Base-by-base conservation (phyloP, 306 rosid genomes). In the Gastrolobium bilobum region DNA sequence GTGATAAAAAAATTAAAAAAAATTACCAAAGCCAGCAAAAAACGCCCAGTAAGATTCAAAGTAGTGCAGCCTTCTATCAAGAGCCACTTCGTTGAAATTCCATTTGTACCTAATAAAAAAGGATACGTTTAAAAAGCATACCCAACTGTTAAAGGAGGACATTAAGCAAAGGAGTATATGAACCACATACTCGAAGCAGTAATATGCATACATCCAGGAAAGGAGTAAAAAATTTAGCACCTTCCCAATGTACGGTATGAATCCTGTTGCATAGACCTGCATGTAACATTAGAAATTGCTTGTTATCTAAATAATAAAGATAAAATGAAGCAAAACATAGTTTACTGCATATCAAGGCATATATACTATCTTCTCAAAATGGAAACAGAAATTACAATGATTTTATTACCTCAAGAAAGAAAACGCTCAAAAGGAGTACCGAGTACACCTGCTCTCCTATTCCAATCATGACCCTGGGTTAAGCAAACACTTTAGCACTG, bases 121-220 rank as follows among this genome's bases (percentile, higher is more conserved):
- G 10, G 33, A 61, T 4, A 71, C 14, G 39, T 77, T 48, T 65
- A 76, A 68, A 82, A 58, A 42, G 51, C 11, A 51, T 60, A 56
- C 46, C 68, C 58, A 71, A 76, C 47, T 34, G 50, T 54, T 34
- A 40, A 82, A 46, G 66, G 31, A 84, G 67, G 68, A 29, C 72
- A 64, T 52, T 35, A 78, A 77, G 57, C 39, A 83, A 67, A 40
- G 73, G 65, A 43, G 30, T 37, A 52, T 13, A 80, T 14, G 75
- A 61, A 63, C 56, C 85, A 89, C 97, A 42, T 94, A 94, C 99
- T 94, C 99, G 71, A 94, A 94, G 85, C 97, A 88, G 85, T 91
- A 94, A 78, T 94, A 94, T 83, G 99, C 99, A 81, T 95, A 95
- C 90, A 95, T 89, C 99, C 99, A 92, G 77, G 98, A 91, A 46